Percentiles rank a stretch among this genome's conserved stretches.
These are phyloP conservation scores for Raffaelea ambrosiae DNA, from an alignment of 2,329 filamentous ascomycete genomes.

Conservation along the genomic window DNA sequence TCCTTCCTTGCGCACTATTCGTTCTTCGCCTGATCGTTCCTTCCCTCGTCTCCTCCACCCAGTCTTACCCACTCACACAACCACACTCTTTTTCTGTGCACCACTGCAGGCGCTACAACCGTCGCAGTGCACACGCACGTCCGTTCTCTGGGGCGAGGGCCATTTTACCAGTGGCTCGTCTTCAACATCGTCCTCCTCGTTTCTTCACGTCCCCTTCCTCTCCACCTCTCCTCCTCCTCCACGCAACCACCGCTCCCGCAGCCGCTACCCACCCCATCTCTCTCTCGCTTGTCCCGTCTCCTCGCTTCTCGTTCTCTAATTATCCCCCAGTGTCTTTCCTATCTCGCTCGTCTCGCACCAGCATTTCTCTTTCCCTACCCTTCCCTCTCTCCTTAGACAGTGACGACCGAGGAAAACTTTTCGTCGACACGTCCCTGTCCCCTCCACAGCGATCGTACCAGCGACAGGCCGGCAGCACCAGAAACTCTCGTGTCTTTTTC, in stretches of 20 bases:
- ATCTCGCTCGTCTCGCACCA: neutral
- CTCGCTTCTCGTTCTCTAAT: too few species aligned
- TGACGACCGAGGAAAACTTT: neutral
- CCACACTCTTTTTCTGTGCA: neutral
- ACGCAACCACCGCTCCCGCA: neutral
- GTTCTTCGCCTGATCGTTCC: neutral
- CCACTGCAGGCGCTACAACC: neutral
- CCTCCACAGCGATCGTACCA: neutral
- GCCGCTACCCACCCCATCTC: neutral
- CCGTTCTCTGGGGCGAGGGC: too few species aligned
- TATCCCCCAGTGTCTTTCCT: neutral
- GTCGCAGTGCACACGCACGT: too few species aligned
- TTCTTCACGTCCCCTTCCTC: neutral
- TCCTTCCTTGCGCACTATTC: neutral
- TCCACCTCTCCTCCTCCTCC: neutral
- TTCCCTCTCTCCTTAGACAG: neutral
- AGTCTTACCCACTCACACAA: neutral
- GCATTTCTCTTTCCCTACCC: neutral
- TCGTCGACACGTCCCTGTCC: too few species aligned
- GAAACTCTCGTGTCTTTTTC: neutral
- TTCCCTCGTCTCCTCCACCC: neutral
- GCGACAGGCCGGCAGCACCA: neutral
- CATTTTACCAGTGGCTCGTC: neutral
- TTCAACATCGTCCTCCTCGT: slow-evolving; percentile 1
- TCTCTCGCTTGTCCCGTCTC: neutral